Evolutionary conservation across 306 rosid species (phyloP).

Genomic region (Vigna angularis): DNA sequence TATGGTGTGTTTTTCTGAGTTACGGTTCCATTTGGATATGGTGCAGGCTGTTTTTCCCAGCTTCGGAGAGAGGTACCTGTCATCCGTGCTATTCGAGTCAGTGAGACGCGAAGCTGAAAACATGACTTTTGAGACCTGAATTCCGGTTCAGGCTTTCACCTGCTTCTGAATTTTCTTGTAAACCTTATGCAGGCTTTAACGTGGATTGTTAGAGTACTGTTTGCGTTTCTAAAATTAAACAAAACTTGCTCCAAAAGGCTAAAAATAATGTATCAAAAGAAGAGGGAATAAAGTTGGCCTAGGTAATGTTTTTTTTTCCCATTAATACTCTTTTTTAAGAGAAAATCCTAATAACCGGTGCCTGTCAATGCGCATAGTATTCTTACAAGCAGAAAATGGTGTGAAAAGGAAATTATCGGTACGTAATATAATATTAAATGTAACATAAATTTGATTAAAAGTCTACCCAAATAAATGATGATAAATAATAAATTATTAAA

Average conservation of each 20-base stretch:
- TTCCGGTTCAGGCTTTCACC: conserved; percentile 23
- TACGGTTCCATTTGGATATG: not conserved
- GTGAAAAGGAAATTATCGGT: too few species aligned
- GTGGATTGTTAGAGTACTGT: not conserved
- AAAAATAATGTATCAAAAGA: not conserved
- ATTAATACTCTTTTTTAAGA: not conserved
- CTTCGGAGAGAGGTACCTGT: conserved; percentile 87
- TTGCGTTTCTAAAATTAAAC: conserved; percentile 36
- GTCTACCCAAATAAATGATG: too few species aligned
- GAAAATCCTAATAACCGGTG: not conserved
- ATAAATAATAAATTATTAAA: too few species aligned
- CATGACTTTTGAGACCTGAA: conserved; percentile 72
- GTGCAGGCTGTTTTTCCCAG: conserved; percentile 81
- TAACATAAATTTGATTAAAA: too few species aligned
- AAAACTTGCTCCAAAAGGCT: not conserved
- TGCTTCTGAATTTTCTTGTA: conserved; percentile 24
- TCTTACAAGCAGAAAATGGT: not conserved
- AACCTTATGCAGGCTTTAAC: not conserved
- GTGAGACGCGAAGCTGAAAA: conserved; percentile 71
- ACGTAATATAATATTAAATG: too few species aligned
- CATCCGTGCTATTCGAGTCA: conserved; percentile 76
- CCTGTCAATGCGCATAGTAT: not conserved
- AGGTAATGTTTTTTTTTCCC: too few species aligned
- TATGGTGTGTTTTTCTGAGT: not conserved
- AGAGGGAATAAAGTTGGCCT: conserved; percentile 5